These are phyloP conservation scores for Bondarzewia mesenterica DNA, from an alignment of 1,284 basidiomycete species.

Conservation along the genomic window DNA sequence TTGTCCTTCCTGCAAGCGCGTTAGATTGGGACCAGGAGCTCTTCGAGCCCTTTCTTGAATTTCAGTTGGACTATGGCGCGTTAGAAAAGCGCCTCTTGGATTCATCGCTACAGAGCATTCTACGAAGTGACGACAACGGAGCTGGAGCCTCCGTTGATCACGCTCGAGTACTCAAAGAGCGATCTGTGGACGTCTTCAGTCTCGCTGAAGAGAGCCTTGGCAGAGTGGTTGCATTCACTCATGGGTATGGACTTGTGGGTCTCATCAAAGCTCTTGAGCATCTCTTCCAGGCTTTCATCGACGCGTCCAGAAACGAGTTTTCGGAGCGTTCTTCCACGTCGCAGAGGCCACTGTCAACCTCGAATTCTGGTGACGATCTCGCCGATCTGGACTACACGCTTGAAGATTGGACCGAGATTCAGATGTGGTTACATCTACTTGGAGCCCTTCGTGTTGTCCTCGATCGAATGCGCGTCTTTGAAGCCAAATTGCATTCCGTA, in stretches of 20 bases:
- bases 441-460: conserved; percentile 66
- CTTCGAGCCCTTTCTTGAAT: conserved; percentile 88
- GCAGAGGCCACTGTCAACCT: conserved; percentile 19
- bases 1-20: conserved; percentile 27
- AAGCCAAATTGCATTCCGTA: conserved; percentile 52
- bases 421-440: conserved; percentile 75
- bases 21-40: conserved; percentile 83
- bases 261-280: conserved; percentile 69
- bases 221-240: conserved; percentile 74
- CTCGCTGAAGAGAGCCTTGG: conserved; percentile 74
- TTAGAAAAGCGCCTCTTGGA: conserved; percentile 69
- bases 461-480: conserved; percentile 61
- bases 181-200: conserved; percentile 62
- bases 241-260: conserved; percentile 75
- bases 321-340: conserved; percentile 28
- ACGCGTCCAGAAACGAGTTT: conserved; percentile 50
- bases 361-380: conserved; percentile 46
- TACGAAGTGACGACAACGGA: conserved; percentile 27
- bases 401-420: conserved; percentile 83
- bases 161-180: conserved; percentile 63
- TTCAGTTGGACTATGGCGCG: conserved; percentile 73
- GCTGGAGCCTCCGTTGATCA: conserved; percentile 32
- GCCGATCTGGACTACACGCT: conserved; percentile 80
- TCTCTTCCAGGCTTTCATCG: conserved; percentile 62
- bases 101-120: conserved; percentile 41